Evolutionary conservation across 768 basidiomycete species (phyloP).

Genomic region (Phylloporus scabripes): DNA sequence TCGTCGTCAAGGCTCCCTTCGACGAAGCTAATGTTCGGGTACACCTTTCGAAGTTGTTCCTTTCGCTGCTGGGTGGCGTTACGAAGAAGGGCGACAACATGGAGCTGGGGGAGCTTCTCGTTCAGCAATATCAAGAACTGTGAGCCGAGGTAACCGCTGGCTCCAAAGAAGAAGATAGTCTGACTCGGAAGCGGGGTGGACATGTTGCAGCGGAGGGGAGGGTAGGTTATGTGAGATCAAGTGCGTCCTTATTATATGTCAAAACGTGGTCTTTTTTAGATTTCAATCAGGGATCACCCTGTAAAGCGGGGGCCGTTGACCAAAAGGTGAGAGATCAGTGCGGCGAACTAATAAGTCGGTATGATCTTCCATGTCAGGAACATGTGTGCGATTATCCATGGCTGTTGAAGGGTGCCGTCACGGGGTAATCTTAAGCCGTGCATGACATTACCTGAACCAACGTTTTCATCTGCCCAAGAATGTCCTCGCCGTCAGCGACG

Average conservation of each 20-base stretch:
- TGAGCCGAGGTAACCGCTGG: conserved; percentile 41
- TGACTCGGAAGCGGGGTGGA: conserved; percentile 2
- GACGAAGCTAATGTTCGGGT: conserved; percentile 32
- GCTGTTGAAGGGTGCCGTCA: conserved; percentile 5
- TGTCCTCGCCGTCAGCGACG: not conserved
- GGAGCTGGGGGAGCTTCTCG: conserved; percentile 29
- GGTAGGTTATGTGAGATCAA: not conserved
- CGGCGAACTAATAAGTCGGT: not conserved
- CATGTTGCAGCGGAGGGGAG: conserved; percentile 5
- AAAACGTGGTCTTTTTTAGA: conserved; percentile 1
- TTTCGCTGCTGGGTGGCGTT: conserved; percentile 28
- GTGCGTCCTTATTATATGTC: not conserved
- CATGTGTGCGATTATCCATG: not conserved
- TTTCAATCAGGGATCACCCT: conserved; percentile 6
- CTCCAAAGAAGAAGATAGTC: conserved; percentile 39
- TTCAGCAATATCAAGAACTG: conserved; percentile 35
- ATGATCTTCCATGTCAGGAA: not conserved
- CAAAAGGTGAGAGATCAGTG: not conserved
- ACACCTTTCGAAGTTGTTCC: conserved; percentile 28
- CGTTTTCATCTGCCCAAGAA: not conserved
- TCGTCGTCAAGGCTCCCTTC: conserved; percentile 37
- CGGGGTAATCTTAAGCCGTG: not conserved
- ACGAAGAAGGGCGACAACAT: conserved; percentile 35
- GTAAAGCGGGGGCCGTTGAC: not conserved
- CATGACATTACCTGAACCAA: not conserved